Evolutionary conservation across 495 filamentous ascomycete species (phyloP).

Genomic region (Hypoxylon intermedium): DNA sequence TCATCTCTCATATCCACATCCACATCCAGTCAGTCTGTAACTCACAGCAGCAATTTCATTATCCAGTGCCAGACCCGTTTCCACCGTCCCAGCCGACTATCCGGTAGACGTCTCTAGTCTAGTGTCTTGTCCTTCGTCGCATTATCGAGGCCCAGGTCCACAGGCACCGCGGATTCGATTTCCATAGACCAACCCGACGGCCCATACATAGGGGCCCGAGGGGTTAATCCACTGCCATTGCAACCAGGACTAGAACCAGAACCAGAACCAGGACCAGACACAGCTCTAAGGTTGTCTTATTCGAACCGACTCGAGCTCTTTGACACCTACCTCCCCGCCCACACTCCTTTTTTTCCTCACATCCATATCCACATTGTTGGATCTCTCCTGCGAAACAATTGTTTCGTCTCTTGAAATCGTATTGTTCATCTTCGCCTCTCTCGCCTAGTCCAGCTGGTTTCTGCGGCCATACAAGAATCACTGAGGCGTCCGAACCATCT

Average conservation of each 20-base stretch:
- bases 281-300: not conserved
- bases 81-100: not conserved
- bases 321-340: conserved; percentile 18
- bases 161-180: conserved; percentile 21
- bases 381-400: not conserved
- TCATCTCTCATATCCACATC: too few relatives aligned
- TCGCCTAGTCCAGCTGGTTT: not conserved
- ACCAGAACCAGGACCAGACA: too few relatives aligned
- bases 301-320: conserved; percentile 29
- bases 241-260: too few relatives aligned
- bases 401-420: conserved; percentile 12
- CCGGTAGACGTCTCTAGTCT: conserved; percentile 13
- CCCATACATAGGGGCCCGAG: conserved; percentile 30
- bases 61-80: too few relatives aligned
- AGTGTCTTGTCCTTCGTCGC: conserved; percentile 32
- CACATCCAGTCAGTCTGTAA: too few relatives aligned
- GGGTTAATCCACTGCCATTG: conserved; percentile 35
- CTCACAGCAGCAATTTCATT: too few relatives aligned
- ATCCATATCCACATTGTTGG: conserved; percentile 12
- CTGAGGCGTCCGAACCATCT: not conserved
- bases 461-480: not conserved
- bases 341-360: conserved; percentile 1
- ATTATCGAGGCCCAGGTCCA: conserved; percentile 34
- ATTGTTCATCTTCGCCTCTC: not conserved
- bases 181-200: conserved; percentile 17